Base-by-base conservation (phyloP, 768 basidiomycete genomes). In the Suillus hirtellus region DNA sequence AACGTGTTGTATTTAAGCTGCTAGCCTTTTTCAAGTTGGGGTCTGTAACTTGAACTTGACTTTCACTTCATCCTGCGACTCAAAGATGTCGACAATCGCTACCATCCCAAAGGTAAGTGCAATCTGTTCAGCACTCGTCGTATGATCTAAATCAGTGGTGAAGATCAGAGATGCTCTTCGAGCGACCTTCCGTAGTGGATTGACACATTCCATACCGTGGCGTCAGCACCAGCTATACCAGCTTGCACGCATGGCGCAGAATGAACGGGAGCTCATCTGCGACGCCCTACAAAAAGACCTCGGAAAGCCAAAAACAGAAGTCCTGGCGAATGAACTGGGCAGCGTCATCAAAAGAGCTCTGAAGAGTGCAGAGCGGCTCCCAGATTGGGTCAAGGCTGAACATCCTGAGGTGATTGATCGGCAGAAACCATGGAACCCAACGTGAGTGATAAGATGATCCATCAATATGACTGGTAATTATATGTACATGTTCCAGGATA, bases 161-260 rank as follows among this genome's bases (percentile, higher is more conserved):
- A 54, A 80, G 79, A 77, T 78, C 63, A 71, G 77, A 64, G 74
- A 73, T 12, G 42, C 68, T 1, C 70, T 90, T 9, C 75, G 72
- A 6, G 70, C 73, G 38, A 83, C 82, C 6, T 90, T 89, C 75
- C 72, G 72, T 31, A 66, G 78, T 0, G 84, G 86, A 2, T 68
- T 76, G 46, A 82, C 86, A 0, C 79, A 77, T n/a, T 75, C 85
- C 2, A 66, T 91, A 47, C 73, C 75, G 63, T 92, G 84, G 81
- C 82, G 91, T n/a, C 82, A 83, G 60, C 79, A 83, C 56, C 91
- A 93, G 66, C 80, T 92, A 50, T 77, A 79, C 50, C 86, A 87
- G 66, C 79, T 92, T 42, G 86, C 84, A 35, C 83, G 80, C 31
- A 75, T 90, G 75, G 73, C 81, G n/a, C 84, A 89, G 67, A 85